Conservation (phyloP, 2,329 filamentous ascomycete genomes). For the Claviceps spartinae region DNA sequence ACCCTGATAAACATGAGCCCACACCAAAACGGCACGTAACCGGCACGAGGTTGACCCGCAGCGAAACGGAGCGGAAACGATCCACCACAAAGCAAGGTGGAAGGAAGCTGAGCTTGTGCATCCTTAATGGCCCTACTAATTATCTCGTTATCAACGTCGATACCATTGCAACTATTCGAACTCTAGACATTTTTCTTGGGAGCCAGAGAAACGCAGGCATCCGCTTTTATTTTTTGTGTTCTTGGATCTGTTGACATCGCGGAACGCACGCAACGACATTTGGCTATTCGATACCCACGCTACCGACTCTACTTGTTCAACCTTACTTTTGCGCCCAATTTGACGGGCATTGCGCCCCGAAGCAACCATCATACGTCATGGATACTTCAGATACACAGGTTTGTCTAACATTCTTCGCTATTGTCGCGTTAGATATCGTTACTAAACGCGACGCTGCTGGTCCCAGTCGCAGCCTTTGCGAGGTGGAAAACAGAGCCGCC, state of each 20-base stretch:
- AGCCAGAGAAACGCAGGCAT: background rate
- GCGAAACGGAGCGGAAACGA: background rate
- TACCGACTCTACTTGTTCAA: slow-evolving; percentile 4
- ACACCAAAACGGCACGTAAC: background rate
- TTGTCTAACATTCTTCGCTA: slow-evolving; percentile 1
- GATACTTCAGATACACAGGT: slow-evolving; percentile 20
- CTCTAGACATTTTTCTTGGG: background rate
- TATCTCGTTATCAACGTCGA: background rate
- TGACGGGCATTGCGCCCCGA: slow-evolving; percentile 7
- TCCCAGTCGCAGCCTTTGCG: slow-evolving; percentile 13
- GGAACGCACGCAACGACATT: slow-evolving; percentile 23
- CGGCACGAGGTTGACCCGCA: no score
- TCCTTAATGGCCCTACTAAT: background rate
- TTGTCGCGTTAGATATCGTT: background rate
- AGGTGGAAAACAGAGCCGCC: slow-evolving; percentile 18
- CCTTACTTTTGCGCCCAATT: background rate
- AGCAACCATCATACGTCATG: slow-evolving; percentile 16
- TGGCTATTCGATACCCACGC: slow-evolving; percentile 19
- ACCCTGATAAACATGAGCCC: slow-evolving; percentile 6
- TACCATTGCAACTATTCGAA: background rate
- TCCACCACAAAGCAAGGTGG: slow-evolving; percentile 1
- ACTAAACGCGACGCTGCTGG: background rate
- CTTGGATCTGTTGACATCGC: slow-evolving; percentile 11
- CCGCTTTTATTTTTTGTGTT: background rate
- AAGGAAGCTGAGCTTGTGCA: background rate